phyloP scores from a whole-genome alignment of 371 early-diverging fungal genomes.

The Mucor velutinosus region DNA sequence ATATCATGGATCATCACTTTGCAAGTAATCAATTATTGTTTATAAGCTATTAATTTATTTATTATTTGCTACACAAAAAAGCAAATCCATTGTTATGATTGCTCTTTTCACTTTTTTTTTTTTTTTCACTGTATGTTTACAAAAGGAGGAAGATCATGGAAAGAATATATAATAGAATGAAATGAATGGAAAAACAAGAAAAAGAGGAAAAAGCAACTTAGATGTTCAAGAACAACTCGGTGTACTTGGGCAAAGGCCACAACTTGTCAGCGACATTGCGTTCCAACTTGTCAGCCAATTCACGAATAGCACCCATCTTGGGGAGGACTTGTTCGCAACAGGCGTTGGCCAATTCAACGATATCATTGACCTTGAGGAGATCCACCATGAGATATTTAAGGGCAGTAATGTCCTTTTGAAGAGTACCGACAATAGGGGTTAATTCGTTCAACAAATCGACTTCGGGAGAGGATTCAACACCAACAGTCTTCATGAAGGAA shows the following conservation, averaged over 20 bases:
- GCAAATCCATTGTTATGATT: not conserved
- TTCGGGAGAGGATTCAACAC: conserved; percentile 70
- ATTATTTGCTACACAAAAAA: conserved; percentile 14
- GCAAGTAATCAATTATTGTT: not conserved
- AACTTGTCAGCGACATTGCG: conserved; percentile 80
- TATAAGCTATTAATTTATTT: not conserved
- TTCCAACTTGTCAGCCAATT: conserved; percentile 80
- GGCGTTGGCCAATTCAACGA: conserved; percentile 65
- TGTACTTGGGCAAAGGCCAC: conserved; percentile 97
- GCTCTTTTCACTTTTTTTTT: conserved; percentile 3
- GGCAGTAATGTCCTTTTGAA: conserved; percentile 59
- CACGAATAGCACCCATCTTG: conserved; percentile 75
- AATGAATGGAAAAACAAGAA: not conserved
- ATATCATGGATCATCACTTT: too few relatives aligned
- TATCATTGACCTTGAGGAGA: conserved; percentile 59
- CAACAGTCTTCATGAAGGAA: conserved; percentile 64
- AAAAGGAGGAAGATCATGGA: not conserved
- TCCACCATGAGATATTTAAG: conserved; percentile 64
- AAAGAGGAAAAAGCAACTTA: conserved; percentile 25
- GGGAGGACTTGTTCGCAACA: conserved; percentile 67
- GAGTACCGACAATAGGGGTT: conserved; percentile 59
- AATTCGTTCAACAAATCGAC: conserved; percentile 66
- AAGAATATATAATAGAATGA: not conserved
- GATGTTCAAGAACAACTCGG: conserved; percentile 86
- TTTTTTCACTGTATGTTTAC: conserved; percentile 2